Base-by-base conservation (phyloP, 768 basidiomycete species). In the Paxillus rubicundulus region DNA sequence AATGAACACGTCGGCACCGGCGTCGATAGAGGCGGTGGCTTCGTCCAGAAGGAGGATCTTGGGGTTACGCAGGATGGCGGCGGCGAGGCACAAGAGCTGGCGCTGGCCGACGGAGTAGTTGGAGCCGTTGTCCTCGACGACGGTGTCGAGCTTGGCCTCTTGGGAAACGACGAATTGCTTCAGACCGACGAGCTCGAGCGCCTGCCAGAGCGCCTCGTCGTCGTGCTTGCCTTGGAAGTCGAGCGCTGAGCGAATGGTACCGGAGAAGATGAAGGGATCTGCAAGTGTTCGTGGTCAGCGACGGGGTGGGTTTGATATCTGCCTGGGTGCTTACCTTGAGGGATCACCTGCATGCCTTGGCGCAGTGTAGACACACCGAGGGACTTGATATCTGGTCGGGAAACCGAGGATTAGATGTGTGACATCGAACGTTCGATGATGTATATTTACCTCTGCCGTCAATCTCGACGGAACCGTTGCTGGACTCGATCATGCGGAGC, bases 31-130 rank as follows among this genome's bases (percentile, higher is more conserved):
- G 12, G 86, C 88, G 1, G 66, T 69, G 32, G 68, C 67, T 53
- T 69, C 68, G 52, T 69, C 68, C 54, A 69, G 50, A 4, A 68
- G 53, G 6, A 69, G 47, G 40, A 69, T 69, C 41, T 47, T 64
- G 18, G 66, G 68, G 41, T 70, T 65, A 43, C 68, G 62, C 1
- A 70, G 56, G 54, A 67, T 63, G 38, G 65, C 67, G 36, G 54
- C 59, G 18, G 68, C 65, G 38, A 69, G 84, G 14, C 90, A 89
- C 24, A 98, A 67, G 9, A 95, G 72, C 71, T 97, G 95, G 62
- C 82, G 82, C 74, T 98, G 95, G 6, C 95, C 95, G 38, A 96
- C 96, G 57, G 88, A 92, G 56, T 93, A 71, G 48, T 80, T 85
- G 5, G 86, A 82, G 1, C 93, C 93, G 46, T 80, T 82, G 40